Base-by-base conservation (phyloP, 1,284 basidiomycete genomes). In the Ceratobasidium sp. region DNA sequence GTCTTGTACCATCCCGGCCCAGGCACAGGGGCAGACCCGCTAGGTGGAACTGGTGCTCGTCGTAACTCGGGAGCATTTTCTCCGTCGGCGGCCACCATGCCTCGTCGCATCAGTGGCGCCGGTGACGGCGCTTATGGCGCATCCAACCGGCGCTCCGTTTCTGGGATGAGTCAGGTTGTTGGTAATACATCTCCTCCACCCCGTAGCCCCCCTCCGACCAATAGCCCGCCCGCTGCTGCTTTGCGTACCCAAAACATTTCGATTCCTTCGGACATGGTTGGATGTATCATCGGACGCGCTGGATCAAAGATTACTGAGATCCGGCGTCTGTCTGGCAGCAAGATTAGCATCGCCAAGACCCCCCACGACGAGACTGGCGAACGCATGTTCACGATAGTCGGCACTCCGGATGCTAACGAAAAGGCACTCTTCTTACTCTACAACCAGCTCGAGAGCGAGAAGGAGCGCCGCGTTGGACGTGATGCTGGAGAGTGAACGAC, bases 231-330 rank as follows among this genome's bases (percentile, higher is more conserved):
- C 31, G 80, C 82, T 65, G 86, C 87, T 80, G 85, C 86, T 75
- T 88, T 98, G 79, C 94, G 97, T 80, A 99, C 97, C 15, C 97
- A 99, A 86, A 98, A 98, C 86, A 99, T 99, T 81, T 97, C 97
- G 80, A 99, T 99, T 82, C 97, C 97, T 67, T 94, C 93, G 80
- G 96, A 98, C 86, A 99, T 99, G 97, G 97, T 99, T 80, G 96
- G 96, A 77, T 97, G 95, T 84, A 97, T 97, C 85, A 97, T 97
- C 82, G 97, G 97, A 79, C 95, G 96, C 80, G 96, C 94, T 82
- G 97, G 97, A 45, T 94, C 94, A 81, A 99, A 99, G 89, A 99
- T 99, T 81, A 98, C 97, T 77, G 97, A 99, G 86, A 99, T 99
- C 84, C 94, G 97, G 81, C 93, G 97, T 76, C 89, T 99, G 75